Evolutionary conservation across 1,139 yeast genomes (phyloP), one percentile per base, ranked within the genome.

Genomic region (Barnettozyma hawaiiensis): DNA sequence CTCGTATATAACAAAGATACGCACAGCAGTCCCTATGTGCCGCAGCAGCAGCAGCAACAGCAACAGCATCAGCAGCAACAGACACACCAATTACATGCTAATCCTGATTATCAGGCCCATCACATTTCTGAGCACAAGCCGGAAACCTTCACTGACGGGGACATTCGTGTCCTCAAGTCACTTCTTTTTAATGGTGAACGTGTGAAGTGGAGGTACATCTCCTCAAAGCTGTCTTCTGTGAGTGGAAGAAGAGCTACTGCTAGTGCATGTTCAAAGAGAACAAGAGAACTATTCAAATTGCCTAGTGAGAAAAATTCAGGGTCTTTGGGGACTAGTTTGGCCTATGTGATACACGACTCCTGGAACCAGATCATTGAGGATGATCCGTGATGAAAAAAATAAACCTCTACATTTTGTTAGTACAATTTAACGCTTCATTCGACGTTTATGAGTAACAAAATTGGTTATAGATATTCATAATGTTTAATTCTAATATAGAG

Each of bases 131-230:
- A 19, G n/a, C 37, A 16, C 47, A 45, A 34, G 18, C 28, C 41
- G 6, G 57, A 54, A 35, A 29, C 33, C 16, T 54, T 54, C 41
- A 43, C 47, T 0, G 26, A 32, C 10, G 65, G 63, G 9, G 72
- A 66, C 40, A 46, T 60, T 5, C 62, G 60, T 15, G 61, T 63
- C 16, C 54, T 69, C 34, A 51, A 59, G 37, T 60, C 62, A 7
- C 49, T 68, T 31, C 54, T 69, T 31, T 65, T 61, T 26, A 53
- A 56, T 6, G 72, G 68, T 8, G 73, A 69, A 43, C 54, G 65
- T 39, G 64, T 66, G 34, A 69, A 69, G 44, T 69, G 73, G 73
- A 63, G 64, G 47, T 67, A 58, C 48, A 58, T 69, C 38, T 63
- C 72, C 52, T 65, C 53, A 12, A 47, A 47, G 21, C 39, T 54